Conservation (phyloP, 495 filamentous ascomycete species). For the Xylaria castorea region DNA sequence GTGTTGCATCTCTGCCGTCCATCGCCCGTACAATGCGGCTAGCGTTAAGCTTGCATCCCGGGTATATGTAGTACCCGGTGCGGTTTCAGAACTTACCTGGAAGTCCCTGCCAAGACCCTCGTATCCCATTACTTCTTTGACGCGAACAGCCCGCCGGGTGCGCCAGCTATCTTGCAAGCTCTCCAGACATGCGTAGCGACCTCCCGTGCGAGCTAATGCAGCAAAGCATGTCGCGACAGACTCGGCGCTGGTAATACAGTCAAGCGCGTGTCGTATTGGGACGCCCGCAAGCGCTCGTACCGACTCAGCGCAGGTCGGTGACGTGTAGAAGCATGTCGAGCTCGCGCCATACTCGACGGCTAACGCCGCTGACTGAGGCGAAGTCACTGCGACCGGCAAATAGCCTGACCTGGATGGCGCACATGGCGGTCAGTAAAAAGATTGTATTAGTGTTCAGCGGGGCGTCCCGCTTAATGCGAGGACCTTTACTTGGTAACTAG, state of each 20-base stretch:
- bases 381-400: constrained; percentile 19
- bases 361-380: constrained; percentile 23
- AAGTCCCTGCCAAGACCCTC: constrained; percentile 17
- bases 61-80: neutral
- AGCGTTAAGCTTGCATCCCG: neutral
- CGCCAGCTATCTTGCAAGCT: constrained; percentile 9
- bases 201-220: constrained; percentile 25
- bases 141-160: constrained; percentile 16
- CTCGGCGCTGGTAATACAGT: constrained; percentile 30
- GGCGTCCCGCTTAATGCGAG: neutral
- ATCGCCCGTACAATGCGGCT: neutral
- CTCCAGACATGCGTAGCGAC: constrained; percentile 30
- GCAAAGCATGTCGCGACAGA: constrained; percentile 25
- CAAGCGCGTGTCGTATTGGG: constrained; percentile 25
- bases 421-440: neutral
- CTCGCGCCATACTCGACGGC: constrained; percentile 21
- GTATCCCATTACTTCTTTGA: constrained; percentile 32
- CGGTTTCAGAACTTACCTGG: neutral
- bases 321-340: constrained; percentile 12
- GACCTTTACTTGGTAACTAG: neutral
- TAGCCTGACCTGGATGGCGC: constrained; percentile 21
- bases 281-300: neutral
- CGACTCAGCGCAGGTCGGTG: neutral
- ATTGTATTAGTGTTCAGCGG: neutral
- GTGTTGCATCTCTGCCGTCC: neutral